Base-by-base conservation (phyloP, 768 basidiomycete genomes). In the Solioccasus polychromus region DNA sequence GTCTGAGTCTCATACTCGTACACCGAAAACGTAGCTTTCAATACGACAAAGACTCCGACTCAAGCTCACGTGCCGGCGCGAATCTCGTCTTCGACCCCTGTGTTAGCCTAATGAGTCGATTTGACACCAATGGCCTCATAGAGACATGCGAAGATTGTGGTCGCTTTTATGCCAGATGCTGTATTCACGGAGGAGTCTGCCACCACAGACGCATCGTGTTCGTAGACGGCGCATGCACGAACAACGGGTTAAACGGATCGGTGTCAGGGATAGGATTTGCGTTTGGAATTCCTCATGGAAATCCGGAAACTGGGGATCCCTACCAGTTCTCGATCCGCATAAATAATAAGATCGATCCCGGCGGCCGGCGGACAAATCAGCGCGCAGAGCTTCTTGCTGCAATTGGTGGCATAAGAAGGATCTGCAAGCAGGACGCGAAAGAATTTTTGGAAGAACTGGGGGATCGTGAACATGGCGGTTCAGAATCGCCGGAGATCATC, bases 351-450 rank as follows among this genome's bases (percentile, higher is more conserved):
- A 39, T 63, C 12, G 63, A 64, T 31, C 38, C 51, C 0, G 30
- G 44, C 15, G 44, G 53, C 3, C 43, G 31, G 11, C 43, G 60
- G 19, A 64, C 66, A 9, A 69, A 39, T 38, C 65, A 67, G 42
- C 66, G 65, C 4, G 61, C 66, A 12, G 66, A 68, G 48, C 55
- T 64, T 12, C 48, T 67, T 12, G 65, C 66, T 11, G 64, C 64
- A 3, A 14, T 64, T 5, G 38, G 54, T 8, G 65, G 62, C 10
- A 17, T 55, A 24, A 44, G 34, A 42, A 55, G 22, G 38, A 22
- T 44, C 14, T 36, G 36, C 8, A 19, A 47, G 3, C 10, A 28
- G 14, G 29, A 37, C 3, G 17, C 11, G 23, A 23, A 19, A 24
- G 1, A 22, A 2, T 15, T 36, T 15, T 9, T 19, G 35, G n/a